Percentiles rank a stretch among this genome's conserved stretches.
These are phyloP conservation scores for Pythium dissimile DNA, from an alignment of 352 stramenopile species.

Conservation along the genomic window DNA sequence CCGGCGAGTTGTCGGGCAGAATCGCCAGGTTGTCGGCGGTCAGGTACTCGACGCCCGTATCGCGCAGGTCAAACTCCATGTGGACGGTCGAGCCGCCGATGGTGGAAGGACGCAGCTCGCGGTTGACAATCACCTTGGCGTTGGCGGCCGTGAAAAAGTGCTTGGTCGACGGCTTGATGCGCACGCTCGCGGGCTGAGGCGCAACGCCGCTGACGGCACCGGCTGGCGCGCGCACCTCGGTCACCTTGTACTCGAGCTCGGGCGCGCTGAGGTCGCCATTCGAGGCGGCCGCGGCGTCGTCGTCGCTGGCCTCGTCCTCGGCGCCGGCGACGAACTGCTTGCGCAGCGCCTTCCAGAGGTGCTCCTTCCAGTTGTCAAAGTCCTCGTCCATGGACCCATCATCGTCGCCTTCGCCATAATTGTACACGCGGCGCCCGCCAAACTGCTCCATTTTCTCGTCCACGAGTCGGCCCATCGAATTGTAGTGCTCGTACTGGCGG, in stretches of 20 bases:
- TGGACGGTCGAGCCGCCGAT: slow-evolving; percentile 86
- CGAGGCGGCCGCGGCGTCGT: background rate
- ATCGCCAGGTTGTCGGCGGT: slow-evolving; percentile 95
- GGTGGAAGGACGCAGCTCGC: slow-evolving; percentile 85
- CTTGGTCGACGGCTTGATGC: slow-evolving; percentile 80
- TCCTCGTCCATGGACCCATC: slow-evolving; percentile 92
- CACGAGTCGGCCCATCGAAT: slow-evolving; percentile 92
- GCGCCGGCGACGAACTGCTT: slow-evolving; percentile 53
- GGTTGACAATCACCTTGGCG: slow-evolving; percentile 84
- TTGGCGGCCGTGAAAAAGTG: slow-evolving; percentile 88
- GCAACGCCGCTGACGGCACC: slow-evolving; percentile 7
- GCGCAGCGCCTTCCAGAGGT: slow-evolving; percentile 79
- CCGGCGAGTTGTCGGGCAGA: slow-evolving; percentile 85
- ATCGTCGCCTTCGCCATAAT: slow-evolving; percentile 96
- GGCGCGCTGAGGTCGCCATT: slow-evolving; percentile 28
- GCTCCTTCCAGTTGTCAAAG: slow-evolving; percentile 95
- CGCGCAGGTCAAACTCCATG: slow-evolving; percentile 86
- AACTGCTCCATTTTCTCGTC: slow-evolving; percentile 85
- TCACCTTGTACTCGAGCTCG: slow-evolving; percentile 58
- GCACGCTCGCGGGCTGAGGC: slow-evolving; percentile 23
- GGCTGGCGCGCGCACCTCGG: slow-evolving; percentile 35
- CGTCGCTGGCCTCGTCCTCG: slow-evolving; percentile 19
- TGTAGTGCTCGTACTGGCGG: slow-evolving; percentile 98
- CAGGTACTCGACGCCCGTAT: slow-evolving; percentile 83
- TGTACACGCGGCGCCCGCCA: slow-evolving; percentile 81